These are phyloP conservation scores for Trichoderma hamatum DNA, from an alignment of 2,329 filamentous ascomycete genomes.

Conservation along the genomic window DNA sequence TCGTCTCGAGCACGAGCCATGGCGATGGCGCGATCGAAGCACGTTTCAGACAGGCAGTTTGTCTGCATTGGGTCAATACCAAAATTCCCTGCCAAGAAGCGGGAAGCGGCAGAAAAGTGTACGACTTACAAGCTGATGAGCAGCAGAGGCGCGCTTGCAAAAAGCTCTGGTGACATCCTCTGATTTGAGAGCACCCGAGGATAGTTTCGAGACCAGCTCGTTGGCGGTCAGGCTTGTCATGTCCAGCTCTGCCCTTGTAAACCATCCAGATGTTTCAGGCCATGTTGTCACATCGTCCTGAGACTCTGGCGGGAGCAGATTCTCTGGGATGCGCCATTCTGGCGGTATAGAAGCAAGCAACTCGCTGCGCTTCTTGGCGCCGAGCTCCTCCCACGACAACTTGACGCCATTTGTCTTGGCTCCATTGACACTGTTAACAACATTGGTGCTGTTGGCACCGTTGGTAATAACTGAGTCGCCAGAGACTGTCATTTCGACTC, in stretches of 20 bases:
- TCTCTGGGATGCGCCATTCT: slow-evolving; percentile 59
- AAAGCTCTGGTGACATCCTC: slow-evolving; percentile 53
- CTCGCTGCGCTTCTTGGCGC: slow-evolving; percentile 48
- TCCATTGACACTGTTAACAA: background rate
- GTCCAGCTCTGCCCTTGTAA: slow-evolving; percentile 51
- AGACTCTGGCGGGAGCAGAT: slow-evolving; percentile 55
- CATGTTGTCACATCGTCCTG: slow-evolving; percentile 61
- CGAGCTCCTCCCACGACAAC: slow-evolving; percentile 46
- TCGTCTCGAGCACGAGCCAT: slow-evolving; percentile 54
- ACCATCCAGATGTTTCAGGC: slow-evolving; percentile 61
- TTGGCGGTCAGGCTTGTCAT: slow-evolving; percentile 52
- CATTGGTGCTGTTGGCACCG: background rate
- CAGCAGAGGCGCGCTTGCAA: slow-evolving; percentile 56
- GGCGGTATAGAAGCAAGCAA: slow-evolving; percentile 55
- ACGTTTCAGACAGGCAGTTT: slow-evolving; percentile 57
- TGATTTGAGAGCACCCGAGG: slow-evolving; percentile 42
- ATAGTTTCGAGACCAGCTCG: slow-evolving; percentile 45
- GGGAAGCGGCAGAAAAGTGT: slow-evolving; percentile 28
- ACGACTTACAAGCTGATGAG: slow-evolving; percentile 57
- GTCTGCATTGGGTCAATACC: slow-evolving; percentile 38
- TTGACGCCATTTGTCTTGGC: slow-evolving; percentile 1
- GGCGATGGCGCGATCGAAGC: slow-evolving; percentile 56
- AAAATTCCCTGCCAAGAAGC: background rate
- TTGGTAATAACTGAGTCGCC: background rate
- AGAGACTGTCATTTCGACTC: background rate